phyloP scores from a whole-genome alignment of 352 stramenopile species.

The Pythium sp. region DNA sequence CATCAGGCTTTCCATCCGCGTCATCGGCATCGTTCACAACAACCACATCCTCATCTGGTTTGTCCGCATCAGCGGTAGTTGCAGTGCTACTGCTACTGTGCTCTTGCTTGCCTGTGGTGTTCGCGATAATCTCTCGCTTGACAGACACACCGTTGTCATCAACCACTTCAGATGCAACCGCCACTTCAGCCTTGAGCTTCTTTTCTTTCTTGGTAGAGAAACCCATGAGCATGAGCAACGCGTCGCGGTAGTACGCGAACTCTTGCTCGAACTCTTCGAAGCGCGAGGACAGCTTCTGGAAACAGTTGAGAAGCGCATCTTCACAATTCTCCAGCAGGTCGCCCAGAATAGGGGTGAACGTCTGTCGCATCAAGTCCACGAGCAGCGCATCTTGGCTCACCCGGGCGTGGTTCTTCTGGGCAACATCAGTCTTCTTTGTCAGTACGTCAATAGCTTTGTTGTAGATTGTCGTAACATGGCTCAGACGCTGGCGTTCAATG shows the following conservation, averaged over 20 bases:
- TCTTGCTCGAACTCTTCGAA: conserved; percentile 78
- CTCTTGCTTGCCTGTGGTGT: conserved; percentile 1
- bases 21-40: conserved; percentile 2
- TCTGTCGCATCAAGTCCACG: conserved; percentile 65
- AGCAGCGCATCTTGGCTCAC: conserved; percentile 60
- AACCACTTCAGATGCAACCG: conserved; percentile 16
- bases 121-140: conserved; percentile 47
- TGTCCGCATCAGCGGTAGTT: background rate
- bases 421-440: conserved; percentile 35
- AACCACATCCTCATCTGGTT: background rate
- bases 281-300: conserved; percentile 54
- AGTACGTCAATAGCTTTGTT: conserved; percentile 53
- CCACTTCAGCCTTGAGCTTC: conserved; percentile 19
- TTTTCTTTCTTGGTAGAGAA: conserved; percentile 10
- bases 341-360: conserved; percentile 63
- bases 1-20: conserved; percentile 10
- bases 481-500: conserved; percentile 68
- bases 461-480: conserved; percentile 54
- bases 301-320: conserved; percentile 59
- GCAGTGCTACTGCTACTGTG: background rate
- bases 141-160: conserved; percentile 29
- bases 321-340: conserved; percentile 70
- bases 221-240: conserved; percentile 45
- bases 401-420: conserved; percentile 53
- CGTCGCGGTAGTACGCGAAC: conserved; percentile 75